These are phyloP conservation scores for Diaporthe longicolla DNA, from an alignment of 2,329 filamentous ascomycete genomes.

Conservation along the genomic window DNA sequence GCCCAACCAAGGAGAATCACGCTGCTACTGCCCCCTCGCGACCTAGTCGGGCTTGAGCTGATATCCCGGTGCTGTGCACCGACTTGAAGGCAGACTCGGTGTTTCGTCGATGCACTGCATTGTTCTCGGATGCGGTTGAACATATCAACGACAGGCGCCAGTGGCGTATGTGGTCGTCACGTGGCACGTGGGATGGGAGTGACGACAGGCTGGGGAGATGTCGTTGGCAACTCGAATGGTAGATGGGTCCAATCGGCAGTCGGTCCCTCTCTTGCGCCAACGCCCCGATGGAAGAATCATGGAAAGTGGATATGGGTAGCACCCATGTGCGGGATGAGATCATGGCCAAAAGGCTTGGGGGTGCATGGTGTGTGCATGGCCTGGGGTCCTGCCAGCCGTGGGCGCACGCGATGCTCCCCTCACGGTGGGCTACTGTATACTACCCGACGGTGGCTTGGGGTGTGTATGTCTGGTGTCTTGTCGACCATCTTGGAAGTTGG, in stretches of 20 bases:
- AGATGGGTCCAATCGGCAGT: slow-evolving; percentile 21
- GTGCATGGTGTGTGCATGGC: no score
- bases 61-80: no score
- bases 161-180: neutral
- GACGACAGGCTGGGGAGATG: slow-evolving; percentile 8
- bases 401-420: neutral
- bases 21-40: no score
- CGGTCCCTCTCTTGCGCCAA: neutral
- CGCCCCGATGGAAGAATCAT: slow-evolving; percentile 28
- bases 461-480: neutral
- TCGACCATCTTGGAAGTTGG: slow-evolving; percentile 22
- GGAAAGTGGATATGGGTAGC: slow-evolving; percentile 21
- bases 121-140: neutral
- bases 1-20: no score
- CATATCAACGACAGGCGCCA: neutral
- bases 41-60: no score
- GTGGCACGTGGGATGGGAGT: neutral
- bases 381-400: no score
- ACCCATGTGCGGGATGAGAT: slow-evolving; percentile 23
- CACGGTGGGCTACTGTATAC: slow-evolving; percentile 6
- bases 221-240: slow-evolving; percentile 4
- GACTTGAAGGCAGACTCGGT: no score
- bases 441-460: slow-evolving; percentile 24
- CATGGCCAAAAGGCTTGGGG: slow-evolving; percentile 14
- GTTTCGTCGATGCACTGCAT: no score